phyloP scores from a whole-genome alignment of 1,284 basidiomycete genomes.

The Inonotus hispidus region DNA sequence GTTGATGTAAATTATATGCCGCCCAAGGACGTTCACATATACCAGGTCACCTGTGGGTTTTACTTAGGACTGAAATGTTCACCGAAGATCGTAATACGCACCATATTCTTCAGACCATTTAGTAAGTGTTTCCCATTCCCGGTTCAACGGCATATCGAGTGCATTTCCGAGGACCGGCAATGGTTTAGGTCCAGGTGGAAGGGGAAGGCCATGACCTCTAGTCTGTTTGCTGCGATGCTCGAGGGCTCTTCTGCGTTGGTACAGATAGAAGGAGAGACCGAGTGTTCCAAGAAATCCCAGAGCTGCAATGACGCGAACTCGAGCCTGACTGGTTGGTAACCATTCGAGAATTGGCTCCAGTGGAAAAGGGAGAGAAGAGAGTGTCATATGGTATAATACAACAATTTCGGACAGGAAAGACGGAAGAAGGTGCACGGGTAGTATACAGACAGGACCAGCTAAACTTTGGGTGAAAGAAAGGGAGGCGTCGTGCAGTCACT shows the following conservation, averaged over 20 bases:
- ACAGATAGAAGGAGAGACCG: neutral
- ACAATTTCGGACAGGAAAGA: neutral
- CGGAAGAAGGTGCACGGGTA: neutral
- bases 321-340: neutral
- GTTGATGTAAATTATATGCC: constrained; percentile 23
- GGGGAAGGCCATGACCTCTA: constrained; percentile 7
- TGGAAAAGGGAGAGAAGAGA: neutral
- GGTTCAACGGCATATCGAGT: constrained; percentile 19
- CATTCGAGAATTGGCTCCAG: neutral
- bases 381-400: neutral
- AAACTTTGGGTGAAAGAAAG: neutral
- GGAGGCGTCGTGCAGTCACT: neutral
- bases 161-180: constrained; percentile 21
- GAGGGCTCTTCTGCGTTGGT: neutral
- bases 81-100: constrained; percentile 23
- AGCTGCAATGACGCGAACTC: neutral
- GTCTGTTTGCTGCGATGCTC: neutral
- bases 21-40: constrained; percentile 22
- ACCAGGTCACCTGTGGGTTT: constrained; percentile 22
- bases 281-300: neutral
- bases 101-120: constrained; percentile 49
- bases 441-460: neutral
- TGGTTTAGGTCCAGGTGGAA: constrained; percentile 19
- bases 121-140: constrained; percentile 38
- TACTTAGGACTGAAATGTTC: neutral